Evolutionary conservation across 2,329 filamentous ascomycete genomes (phyloP), one percentile per base, ranked within the genome.

Genomic region (Westerdykella aurantiaca): DNA sequence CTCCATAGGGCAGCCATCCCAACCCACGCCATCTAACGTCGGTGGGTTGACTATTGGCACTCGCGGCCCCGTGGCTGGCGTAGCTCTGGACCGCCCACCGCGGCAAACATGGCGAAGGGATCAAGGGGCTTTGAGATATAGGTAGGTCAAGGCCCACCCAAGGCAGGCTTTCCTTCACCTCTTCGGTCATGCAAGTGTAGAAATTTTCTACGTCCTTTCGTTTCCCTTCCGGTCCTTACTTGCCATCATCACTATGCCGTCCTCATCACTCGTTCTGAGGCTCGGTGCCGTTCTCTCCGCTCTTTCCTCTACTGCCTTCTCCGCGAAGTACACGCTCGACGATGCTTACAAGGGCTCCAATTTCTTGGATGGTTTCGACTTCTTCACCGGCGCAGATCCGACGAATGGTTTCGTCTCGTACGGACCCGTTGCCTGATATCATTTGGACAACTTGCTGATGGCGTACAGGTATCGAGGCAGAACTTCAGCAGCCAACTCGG

Each of bases 371-470:
- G 48, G 49, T 9, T 64, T 61, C 46, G 45, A 56, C 41, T 64
- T 60, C 46, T 56, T 54, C 45, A 52, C 50, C 34, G 49, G 43
- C 5, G 44, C 54, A 11, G 51, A 56, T 42, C 55, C 53, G 10
- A 63, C 52, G 18, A 45, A 56, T 37, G 60, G 60, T 38, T 61
- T 55, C 35, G 59, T 63, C 21, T 48, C 51, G 50, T 61, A 55
- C 31, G 49, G 47, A 3, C 22, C 17, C 16, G 13, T 4, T 9
- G 10, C n/a, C 17, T 14, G 9, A 16, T 35, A 5, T 7, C n/a
- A 35, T 11, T 34, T 13, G n/a, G 12, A 29, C 34, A 34, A 21
- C 18, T 21, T 18, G 16, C 29, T 44, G 17, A 41, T 37, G 17
- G 25, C 11, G 18, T 12, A n/a, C 34, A 55, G 49, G 25, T 52